These are phyloP conservation scores for fission yeast (Schizosaccharomyces pombe) DNA, from an alignment of 805 yeast genomes.

Conservation along the genomic window DNA sequence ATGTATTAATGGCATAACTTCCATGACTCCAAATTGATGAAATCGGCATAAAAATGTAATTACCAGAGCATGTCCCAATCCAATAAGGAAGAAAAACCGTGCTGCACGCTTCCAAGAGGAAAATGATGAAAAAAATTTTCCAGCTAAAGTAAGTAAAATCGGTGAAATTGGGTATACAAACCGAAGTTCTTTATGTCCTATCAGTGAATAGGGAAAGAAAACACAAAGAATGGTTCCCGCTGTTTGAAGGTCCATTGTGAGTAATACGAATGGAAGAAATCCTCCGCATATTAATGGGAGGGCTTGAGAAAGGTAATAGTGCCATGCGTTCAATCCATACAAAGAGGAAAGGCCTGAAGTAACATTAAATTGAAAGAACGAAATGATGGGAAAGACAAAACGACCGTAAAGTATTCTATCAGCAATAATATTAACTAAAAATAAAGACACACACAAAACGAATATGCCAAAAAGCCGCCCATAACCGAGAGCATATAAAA, in stretches of 20 bases:
- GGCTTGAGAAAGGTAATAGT: slow-evolving; percentile 64
- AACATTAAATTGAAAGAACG: slow-evolving; percentile 60
- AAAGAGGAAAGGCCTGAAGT: slow-evolving; percentile 47
- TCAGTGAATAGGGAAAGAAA: slow-evolving; percentile 36
- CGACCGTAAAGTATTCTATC: slow-evolving; percentile 30
- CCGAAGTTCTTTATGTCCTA: slow-evolving; percentile 76
- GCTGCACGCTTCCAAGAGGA: slow-evolving; percentile 2
- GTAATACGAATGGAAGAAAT: slow-evolving; percentile 35
- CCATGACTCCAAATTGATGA: slow-evolving; percentile 73
- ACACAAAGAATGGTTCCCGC: slow-evolving; percentile 8
- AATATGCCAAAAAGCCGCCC: slow-evolving; percentile 13
- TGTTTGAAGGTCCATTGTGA: slow-evolving; percentile 5
- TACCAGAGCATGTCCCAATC: slow-evolving; percentile 11
- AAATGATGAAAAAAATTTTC: slow-evolving; percentile 2
- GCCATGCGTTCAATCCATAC: slow-evolving; percentile 69
- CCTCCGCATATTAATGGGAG: slow-evolving; percentile 52
- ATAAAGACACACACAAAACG: not conserved
- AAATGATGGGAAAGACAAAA: slow-evolving; percentile 27
- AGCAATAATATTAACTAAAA: not conserved
- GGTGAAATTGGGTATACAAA: slow-evolving; percentile 77
- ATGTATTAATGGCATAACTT: slow-evolving; percentile 33
- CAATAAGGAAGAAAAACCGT: slow-evolving; percentile 12
- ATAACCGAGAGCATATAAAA: not conserved
- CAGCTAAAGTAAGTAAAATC: slow-evolving; percentile 28
- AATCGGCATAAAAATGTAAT: slow-evolving; percentile 33